Base-by-base conservation (phyloP, 179 eudicot species). In the Beta corolliflora region DNA sequence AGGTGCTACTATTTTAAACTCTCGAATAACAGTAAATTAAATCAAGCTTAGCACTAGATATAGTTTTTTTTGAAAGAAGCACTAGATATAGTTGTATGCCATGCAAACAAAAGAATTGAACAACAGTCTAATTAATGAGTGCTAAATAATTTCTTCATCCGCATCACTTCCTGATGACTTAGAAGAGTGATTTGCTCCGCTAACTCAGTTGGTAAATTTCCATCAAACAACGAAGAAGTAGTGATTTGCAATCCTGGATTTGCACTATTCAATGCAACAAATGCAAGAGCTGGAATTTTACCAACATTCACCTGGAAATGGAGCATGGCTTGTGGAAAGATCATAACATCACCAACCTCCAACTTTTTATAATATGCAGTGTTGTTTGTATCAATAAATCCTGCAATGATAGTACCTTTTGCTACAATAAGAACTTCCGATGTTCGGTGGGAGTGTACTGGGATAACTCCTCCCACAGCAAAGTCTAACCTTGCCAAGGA, bases 311-410 rank as follows among this genome's bases (percentile, higher is more conserved):
- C 36, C 21, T 12, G 68, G 44, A 64, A 64, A 36, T 64, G 68
- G 12, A 4, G 68, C 36, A 64, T 23, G 68, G 6, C 9, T 12
- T 64, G 68, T 25, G 68, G 68, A 64, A 64, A 64, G 11, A 64
- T 25, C 68, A 64, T 29, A 3, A 25, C 18, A 25, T 64, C 68
- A 1, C 68, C 68, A 12, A 31, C 41, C 8, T 64, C 68, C 29
- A 64, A 64, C 29, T 31, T 64, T 64, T 64, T 25, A 64, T 23
- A 64, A 12, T 64, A 64, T 9, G 44, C 68, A 7, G 41, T 12
- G 41, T 64, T 64, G 68, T 64, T 64, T 25, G 68, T 13, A 31
- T 64, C 68, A 64, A 64, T 64, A 18, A 64, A 23, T n/a, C 68
- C 68, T 64, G 44, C 68, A 29, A 25, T 64, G 10, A 64, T 64